These are phyloP conservation scores for Neoconidiobolus thromboides DNA, from an alignment of 371 early-diverging fungal genomes.

Conservation along the genomic window DNA sequence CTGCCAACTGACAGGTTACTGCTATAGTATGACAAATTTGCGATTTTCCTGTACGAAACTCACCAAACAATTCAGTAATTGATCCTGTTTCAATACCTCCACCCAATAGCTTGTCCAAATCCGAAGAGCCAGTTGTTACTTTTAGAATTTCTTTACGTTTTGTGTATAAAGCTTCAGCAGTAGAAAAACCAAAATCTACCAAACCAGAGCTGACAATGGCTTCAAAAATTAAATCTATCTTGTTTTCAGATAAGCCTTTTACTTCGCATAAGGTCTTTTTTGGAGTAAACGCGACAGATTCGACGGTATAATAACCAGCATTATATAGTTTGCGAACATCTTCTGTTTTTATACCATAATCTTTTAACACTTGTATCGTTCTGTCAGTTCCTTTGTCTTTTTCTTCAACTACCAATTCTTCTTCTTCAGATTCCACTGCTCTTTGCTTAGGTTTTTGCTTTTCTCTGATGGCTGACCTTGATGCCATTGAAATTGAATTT, in stretches of 20 bases:
- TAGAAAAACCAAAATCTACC: conserved; percentile 96
- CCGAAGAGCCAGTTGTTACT: conserved; percentile 90
- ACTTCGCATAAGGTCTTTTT: conserved; percentile 78
- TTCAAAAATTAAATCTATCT: conserved; percentile 91
- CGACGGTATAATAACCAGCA: conserved; percentile 90
- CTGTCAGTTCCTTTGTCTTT: too few relatives aligned
- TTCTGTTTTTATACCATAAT: conserved; percentile 59
- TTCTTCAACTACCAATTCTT: too few relatives aligned
- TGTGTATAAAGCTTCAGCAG: conserved; percentile 88
- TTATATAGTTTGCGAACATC: conserved; percentile 81
- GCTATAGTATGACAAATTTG: conserved; percentile 98
- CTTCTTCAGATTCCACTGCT: too few relatives aligned
- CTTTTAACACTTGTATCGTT: conserved; percentile 16
- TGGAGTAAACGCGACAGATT: conserved; percentile 92
- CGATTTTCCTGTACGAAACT: conserved; percentile 99
- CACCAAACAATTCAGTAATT: conserved; percentile 99
- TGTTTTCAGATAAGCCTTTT: conserved; percentile 97
- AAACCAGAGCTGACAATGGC: conserved; percentile 49
- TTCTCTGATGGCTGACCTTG: too few relatives aligned
- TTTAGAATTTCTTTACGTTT: conserved; percentile 70
- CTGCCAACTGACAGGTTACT: conserved; percentile 91
- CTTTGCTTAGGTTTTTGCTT: too few relatives aligned
- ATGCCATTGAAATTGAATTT: too few relatives aligned
- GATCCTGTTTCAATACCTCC: conserved; percentile 97
- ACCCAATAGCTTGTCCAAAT: conserved; percentile 89